Evolutionary conservation across 768 basidiomycete genomes (phyloP).

Genomic region (Lactifluus pinguis): DNA sequence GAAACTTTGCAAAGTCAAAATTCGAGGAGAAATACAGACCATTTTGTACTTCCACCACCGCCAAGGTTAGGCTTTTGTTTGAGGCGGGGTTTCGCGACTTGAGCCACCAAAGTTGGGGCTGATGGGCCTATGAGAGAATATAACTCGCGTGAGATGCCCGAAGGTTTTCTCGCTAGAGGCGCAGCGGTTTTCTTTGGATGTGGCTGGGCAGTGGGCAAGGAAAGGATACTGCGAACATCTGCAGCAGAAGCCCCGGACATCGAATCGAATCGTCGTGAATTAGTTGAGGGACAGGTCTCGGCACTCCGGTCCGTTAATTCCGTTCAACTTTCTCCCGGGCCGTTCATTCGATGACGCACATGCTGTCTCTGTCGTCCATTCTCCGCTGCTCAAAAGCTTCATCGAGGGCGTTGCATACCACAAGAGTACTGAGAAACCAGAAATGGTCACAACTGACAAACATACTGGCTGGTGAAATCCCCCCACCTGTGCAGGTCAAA

Average conservation of each 20-base stretch:
- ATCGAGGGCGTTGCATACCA: slow-evolving; percentile 8
- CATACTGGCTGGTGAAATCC: slow-evolving; percentile 59
- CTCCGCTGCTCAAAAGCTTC: neutral
- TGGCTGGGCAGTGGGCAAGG: slow-evolving; percentile 41
- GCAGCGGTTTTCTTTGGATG: slow-evolving; percentile 35
- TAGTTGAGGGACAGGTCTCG: neutral
- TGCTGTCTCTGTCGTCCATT: slow-evolving; percentile 1
- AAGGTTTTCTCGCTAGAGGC: slow-evolving; percentile 50
- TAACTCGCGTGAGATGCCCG: slow-evolving; percentile 88
- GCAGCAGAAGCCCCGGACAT: slow-evolving; percentile 63
- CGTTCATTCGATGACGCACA: neutral
- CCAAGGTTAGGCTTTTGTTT: slow-evolving; percentile 81
- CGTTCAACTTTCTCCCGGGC: neutral
- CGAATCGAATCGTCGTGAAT: neutral
- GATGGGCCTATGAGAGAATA: slow-evolving; percentile 94
- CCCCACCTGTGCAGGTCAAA: slow-evolving; percentile 63
- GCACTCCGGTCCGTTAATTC: neutral
- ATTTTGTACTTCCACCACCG: slow-evolving; percentile 54
- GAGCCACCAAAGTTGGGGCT: slow-evolving; percentile 74
- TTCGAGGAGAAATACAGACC: slow-evolving; percentile 35
- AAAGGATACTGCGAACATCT: slow-evolving; percentile 80
- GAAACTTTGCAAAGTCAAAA: neutral
- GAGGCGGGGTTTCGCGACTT: slow-evolving; percentile 71
- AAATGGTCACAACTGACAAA: slow-evolving; percentile 41
- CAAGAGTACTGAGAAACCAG: slow-evolving; percentile 5